Percentiles rank a stretch among this genome's conserved stretches.
Evolutionary conservation across 179 eudicot genomes (phyloP).

Genomic region (Silene coronaria): DNA sequence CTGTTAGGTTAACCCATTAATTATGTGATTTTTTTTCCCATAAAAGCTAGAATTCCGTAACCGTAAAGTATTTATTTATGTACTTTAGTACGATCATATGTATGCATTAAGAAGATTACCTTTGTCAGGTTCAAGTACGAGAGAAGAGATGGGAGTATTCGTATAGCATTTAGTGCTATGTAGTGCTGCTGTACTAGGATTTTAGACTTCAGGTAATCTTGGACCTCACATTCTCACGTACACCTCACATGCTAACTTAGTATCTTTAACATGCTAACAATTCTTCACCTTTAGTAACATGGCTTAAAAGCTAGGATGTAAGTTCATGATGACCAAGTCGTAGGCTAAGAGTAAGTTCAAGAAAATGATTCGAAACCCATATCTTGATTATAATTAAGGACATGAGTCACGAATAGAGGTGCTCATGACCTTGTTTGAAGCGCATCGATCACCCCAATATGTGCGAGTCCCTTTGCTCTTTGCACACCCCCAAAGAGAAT

Average conservation of each 20-base stretch:
- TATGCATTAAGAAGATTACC: neutral
- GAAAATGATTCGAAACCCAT: neutral
- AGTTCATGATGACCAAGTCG: neutral
- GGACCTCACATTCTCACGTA: neutral
- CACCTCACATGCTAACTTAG: neutral
- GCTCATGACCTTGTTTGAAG: too few relatives aligned
- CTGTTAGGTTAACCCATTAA: neutral
- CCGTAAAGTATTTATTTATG: neutral
- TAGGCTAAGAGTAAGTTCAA: neutral
- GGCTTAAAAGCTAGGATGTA: too few relatives aligned
- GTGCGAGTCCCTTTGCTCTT: too few relatives aligned
- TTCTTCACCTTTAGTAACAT: neutral
- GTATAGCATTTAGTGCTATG: neutral
- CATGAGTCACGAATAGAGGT: too few relatives aligned
- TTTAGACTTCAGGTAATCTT: neutral
- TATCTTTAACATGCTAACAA: neutral
- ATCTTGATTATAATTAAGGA: neutral
- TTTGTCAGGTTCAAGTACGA: neutral
- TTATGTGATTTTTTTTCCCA: neutral
- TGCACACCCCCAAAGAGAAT: too few relatives aligned
- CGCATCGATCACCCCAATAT: too few relatives aligned
- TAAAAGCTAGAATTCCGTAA: conserved; percentile 1
- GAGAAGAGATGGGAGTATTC: neutral
- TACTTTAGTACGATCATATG: neutral
- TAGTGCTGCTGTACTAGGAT: neutral